Base-by-base conservation (phyloP, 331 rosid species). In the Rosa hybrid region DNA sequence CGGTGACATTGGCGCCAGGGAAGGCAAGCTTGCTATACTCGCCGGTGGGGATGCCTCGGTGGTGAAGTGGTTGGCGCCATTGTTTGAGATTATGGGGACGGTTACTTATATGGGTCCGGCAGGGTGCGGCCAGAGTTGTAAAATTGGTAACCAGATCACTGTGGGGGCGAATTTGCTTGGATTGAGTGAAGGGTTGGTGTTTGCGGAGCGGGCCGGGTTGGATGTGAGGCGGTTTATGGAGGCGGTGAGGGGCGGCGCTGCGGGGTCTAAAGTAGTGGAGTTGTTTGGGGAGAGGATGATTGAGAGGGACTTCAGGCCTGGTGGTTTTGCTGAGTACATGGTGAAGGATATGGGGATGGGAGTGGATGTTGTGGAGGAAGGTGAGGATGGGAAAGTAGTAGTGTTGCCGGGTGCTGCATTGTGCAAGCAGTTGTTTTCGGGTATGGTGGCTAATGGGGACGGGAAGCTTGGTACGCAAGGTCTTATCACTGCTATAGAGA, bases 331-430 rank as follows among this genome's bases (percentile, higher is more conserved):
- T 0, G 98, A 91, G 87, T 94, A 94, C 68, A 85, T 86, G 85
- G 94, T 94, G 75, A 94, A 91, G 91, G 98, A 94, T 82, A 75
- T 94, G 85, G 98, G 98, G 12, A 89, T 94, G 98, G 97, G 91
- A 0, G 89, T 91, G 53, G 86, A 91, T 85, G 78, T 87, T 59
- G 94, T 84, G 10, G 94, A 89, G 72, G 87, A 82, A 27, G 81
- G 9, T 21, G 89, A 78, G 25, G 88, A 84, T 67, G 87, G 18
- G 72, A 71, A 71, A 8, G 87, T 78, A 65, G 91, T 77, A 27
- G 98, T 89, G 11, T 76, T 94, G 88, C 98, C 97, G 12, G 96
- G 92, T 4, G 98, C 94, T 84, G 84, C 94, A 1, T 68, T 92
- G 78, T 81, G 84, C 16, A 92, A 92, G 83, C 98, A 94, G 80